These are phyloP conservation scores for Salvia splendens DNA, from an alignment of 257 asterid genomes.

Conservation along the genomic window DNA sequence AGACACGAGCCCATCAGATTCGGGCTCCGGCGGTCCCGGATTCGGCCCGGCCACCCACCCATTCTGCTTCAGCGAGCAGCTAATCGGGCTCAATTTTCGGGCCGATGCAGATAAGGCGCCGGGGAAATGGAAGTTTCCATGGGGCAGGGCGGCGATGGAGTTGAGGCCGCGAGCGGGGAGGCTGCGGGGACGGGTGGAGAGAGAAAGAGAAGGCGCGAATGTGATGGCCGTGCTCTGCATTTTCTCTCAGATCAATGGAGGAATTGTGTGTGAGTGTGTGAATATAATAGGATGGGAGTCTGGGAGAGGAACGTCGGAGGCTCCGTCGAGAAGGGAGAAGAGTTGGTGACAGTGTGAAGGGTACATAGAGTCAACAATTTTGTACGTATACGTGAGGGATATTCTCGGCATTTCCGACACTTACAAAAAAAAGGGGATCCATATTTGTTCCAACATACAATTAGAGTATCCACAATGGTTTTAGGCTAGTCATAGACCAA, in stretches of 20 bases:
- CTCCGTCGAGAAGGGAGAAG: slow-evolving; percentile 42
- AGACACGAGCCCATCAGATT: slow-evolving; percentile 51
- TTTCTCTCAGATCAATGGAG: slow-evolving; percentile 39
- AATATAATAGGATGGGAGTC: slow-evolving; percentile 20
- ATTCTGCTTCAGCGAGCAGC: slow-evolving; percentile 51
- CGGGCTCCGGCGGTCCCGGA: slow-evolving; percentile 36
- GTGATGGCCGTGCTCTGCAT: slow-evolving; percentile 84
- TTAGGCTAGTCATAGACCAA: too few relatives aligned
- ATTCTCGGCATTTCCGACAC: slow-evolving; percentile 29
- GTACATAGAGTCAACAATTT: not conserved
- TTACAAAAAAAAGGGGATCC: not conserved
- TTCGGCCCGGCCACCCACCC: slow-evolving; percentile 63
- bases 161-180: slow-evolving; percentile 26
- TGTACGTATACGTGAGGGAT: slow-evolving; percentile 28
- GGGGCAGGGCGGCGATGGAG: slow-evolving; percentile 34
- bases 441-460: not conserved
- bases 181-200: slow-evolving; percentile 44
- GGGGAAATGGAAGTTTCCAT: slow-evolving; percentile 27
- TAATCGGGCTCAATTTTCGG: slow-evolving; percentile 35
- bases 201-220: slow-evolving; percentile 64
- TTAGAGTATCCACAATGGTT: too few relatives aligned
- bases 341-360: slow-evolving; percentile 36
- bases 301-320: slow-evolving; percentile 37
- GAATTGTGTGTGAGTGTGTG: not conserved
- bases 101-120: slow-evolving; percentile 10